Evolutionary conservation across 306 rosid species (phyloP), one percentile per base, ranked within the genome.

Genomic region (Lagenaria siceraria): DNA sequence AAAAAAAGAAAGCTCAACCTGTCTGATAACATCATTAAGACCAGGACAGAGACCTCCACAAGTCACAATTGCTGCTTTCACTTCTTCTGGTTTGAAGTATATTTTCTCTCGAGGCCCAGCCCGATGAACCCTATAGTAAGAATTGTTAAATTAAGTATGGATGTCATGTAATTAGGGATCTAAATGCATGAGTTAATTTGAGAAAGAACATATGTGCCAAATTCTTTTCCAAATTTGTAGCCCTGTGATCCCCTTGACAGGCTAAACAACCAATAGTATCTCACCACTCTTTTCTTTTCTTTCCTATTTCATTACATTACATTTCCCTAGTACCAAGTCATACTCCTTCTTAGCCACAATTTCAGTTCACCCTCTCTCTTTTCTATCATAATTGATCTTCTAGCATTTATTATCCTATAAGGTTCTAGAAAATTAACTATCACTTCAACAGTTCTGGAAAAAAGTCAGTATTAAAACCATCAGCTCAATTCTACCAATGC

Each of bases 41-140:
- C 99, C 99, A 82, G 99, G 99, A 81, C 99, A 96, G 71, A 96
- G 99, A 64, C 99, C 99, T 66, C 99, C 99, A 77, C 99, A 96
- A 46, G 99, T 96, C 62, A 92, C 91, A 80, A 96, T 96, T 42
- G 97, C 99, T 66, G 99, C 98, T 85, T 92, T 96, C 62, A 96
- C 99, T 82, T 87, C 86, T 85, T 96, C 99, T 0, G 99, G 98
- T 71, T 84, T 86, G 77, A 78, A 96, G 75, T 87, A 96, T 85
- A 96, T 96, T 77, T 96, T 96, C 86, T 92, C 99, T 61, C 99
- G 91, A 58, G 99, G 99, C 43, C 99, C 99, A 78, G 99, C 99
- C 83, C 98, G 97, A 81, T 90, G 99, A 83, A 90, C 98, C 99
- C 99, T 96, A 75, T 15, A 79, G 18, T 51, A 10, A 38, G 31